phyloP scores from a whole-genome alignment of 768 basidiomycete species.

The Tulasnella sp. region DNA sequence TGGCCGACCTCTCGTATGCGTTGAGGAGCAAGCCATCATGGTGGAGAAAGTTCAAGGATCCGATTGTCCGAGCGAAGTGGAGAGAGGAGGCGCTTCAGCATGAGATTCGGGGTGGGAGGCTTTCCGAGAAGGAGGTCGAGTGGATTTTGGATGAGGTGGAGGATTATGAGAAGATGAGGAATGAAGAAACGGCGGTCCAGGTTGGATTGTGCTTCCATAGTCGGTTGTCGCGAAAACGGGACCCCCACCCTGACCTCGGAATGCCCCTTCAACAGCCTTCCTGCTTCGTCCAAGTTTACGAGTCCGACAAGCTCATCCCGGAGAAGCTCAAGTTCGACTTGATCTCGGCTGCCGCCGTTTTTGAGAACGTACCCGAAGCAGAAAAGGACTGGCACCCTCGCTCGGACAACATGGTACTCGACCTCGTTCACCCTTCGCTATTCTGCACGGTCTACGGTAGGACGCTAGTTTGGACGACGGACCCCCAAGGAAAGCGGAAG shows the following conservation, averaged over 20 bases:
- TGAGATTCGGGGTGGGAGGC: not conserved
- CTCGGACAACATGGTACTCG: conserved; percentile 22
- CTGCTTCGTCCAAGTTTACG: not conserved
- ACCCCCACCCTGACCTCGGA: not conserved
- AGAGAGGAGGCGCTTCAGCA: not conserved
- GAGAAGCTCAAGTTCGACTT: conserved; percentile 4
- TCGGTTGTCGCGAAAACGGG: no score
- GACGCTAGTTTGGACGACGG: conserved; percentile 18
- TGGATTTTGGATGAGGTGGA: not conserved
- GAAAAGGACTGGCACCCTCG: conserved; percentile 24
- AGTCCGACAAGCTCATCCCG: conserved; percentile 19
- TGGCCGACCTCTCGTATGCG: not conserved
- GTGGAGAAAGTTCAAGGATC: conserved; percentile 1
- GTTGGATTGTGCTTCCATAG: not conserved
- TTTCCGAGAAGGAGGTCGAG: not conserved
- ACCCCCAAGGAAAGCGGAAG: not conserved
- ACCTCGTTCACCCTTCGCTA: conserved; percentile 23
- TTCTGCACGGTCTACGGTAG: conserved; percentile 21
- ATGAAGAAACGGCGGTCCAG: conserved; percentile 3
- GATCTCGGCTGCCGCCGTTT: not conserved
- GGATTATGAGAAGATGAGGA: not conserved
- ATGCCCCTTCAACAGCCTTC: not conserved
- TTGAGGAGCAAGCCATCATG: conserved; percentile 5
- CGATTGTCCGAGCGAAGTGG: not conserved
- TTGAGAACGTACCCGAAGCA: conserved; percentile 20